Base-by-base conservation (phyloP, 768 basidiomycete species). In the Tricholomella constricta region DNA sequence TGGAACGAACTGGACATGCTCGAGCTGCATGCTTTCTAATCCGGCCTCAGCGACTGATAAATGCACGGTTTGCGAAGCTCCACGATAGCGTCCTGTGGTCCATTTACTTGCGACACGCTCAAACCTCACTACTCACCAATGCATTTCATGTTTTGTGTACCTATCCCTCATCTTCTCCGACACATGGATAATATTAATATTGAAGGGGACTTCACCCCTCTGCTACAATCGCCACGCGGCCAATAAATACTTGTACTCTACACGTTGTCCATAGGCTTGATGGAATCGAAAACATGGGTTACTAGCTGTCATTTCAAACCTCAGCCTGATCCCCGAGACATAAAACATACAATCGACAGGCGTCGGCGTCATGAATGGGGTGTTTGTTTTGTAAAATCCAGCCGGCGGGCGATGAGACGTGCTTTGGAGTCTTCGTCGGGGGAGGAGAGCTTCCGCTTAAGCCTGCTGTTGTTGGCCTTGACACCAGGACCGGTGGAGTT, bases 381-480 rank as follows among this genome's bases (percentile, higher is more conserved):
- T 27, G 68, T 68, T 45, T 71, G 73, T 61, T 79, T 81, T 38
- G 81, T 78, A 57, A 92, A 91, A 66, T 92, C 90, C 47, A 92
- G 70, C 50, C 80, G 79, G 25, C 90, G 79, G 5, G 88, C 86
- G 48, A 90, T 78, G 9, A 85, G 80, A 32, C 86, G 77, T 23
- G 72, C 69, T 54, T 72, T 74, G 4, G 74, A 62, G 36, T 77
- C 77, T 12, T 83, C 79, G n/a, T 71, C 69, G 0, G 82, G 78
- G 9, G 84, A 85, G 25, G 81, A 73, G 34, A 86, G 73, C 63
- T 90, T 93, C 45, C 90, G 81, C 66, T 91, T 93, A 23, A 86
- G 72, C 50, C 76, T 79, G 56, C 80, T 84, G 72, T 76, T 65
- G 68, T 77, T 61, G 58, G 79, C 81, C 61, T 79, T 85, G 27